These are phyloP conservation scores for Knufia fluminis DNA, from an alignment of 2,329 filamentous ascomycete genomes.

Conservation along the genomic window DNA sequence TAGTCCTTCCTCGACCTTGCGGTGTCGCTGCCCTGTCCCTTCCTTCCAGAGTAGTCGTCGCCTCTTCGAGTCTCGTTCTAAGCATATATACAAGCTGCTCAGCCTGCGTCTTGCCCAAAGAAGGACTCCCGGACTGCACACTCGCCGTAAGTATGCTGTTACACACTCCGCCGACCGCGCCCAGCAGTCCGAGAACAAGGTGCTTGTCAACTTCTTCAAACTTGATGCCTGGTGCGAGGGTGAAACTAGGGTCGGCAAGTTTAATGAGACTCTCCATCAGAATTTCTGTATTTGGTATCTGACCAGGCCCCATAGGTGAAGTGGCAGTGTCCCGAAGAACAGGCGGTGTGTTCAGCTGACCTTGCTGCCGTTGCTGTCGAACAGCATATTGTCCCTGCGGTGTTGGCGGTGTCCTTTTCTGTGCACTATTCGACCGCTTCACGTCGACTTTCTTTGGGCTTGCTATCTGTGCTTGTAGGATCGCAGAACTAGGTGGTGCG, in stretches of 20 bases:
- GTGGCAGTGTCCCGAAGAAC: conserved; percentile 7
- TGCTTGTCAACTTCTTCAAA: conserved; percentile 44
- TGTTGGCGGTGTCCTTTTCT: conserved; percentile 15
- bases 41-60: conserved; percentile 30
- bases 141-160: conserved; percentile 38
- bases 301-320: conserved; percentile 10
- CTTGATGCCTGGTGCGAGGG: conserved; percentile 13
- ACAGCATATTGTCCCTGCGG: conserved; percentile 7
- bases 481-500: conserved; percentile 1
- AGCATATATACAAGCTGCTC: conserved; percentile 53
- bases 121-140: conserved; percentile 36
- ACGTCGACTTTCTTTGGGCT: neutral
- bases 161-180: conserved; percentile 44
- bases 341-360: neutral
- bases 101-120: conserved; percentile 52
- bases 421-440: neutral
- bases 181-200: conserved; percentile 46
- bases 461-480: conserved; percentile 4
- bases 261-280: conserved; percentile 23
- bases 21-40: neutral
- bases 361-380: neutral
- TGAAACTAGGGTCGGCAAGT: conserved; percentile 22
- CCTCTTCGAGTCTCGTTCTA: conserved; percentile 64
- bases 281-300: conserved; percentile 18
- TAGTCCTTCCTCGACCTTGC: neutral